Conservation (phyloP, 164 flowering plant species). For the Vitis rupestris region DNA sequence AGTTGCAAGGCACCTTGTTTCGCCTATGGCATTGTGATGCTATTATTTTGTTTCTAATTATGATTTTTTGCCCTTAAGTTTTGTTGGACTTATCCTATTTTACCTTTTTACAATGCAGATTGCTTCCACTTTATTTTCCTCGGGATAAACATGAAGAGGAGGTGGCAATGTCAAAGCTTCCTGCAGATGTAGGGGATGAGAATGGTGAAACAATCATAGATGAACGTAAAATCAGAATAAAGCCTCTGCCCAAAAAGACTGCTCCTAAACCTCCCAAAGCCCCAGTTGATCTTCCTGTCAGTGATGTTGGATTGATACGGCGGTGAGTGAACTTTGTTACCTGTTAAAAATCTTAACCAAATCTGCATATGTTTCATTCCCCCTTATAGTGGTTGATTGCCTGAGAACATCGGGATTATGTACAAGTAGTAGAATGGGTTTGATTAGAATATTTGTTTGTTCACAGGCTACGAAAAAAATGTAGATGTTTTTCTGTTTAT, state of each 20-base stretch:
- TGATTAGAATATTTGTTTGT: background rate
- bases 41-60: background rate
- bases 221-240: conserved; percentile 97
- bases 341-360: background rate
- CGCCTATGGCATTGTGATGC: too few relatives aligned
- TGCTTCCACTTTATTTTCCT: conserved; percentile 98
- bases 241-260: conserved; percentile 73
- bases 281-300: conserved; percentile 59
- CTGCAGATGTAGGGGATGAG: conserved; percentile 99
- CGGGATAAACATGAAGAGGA: conserved; percentile 94
- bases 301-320: conserved; percentile 68
- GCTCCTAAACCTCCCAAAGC: conserved; percentile 41
- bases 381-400: background rate
- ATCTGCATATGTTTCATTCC: background rate
- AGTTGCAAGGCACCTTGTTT: background rate
- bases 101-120: conserved; percentile 37
- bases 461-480: too few relatives aligned
- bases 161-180: conserved; percentile 88
- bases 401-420: background rate
- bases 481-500: too few relatives aligned
- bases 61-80: background rate
- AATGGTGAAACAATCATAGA: conserved; percentile 93
- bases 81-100: background rate
- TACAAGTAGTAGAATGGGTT: background rate
- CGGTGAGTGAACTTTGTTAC: conserved; percentile 46